phyloP scores from a whole-genome alignment of 495 filamentous ascomycete species.

The Stereocaulon alpinum region DNA sequence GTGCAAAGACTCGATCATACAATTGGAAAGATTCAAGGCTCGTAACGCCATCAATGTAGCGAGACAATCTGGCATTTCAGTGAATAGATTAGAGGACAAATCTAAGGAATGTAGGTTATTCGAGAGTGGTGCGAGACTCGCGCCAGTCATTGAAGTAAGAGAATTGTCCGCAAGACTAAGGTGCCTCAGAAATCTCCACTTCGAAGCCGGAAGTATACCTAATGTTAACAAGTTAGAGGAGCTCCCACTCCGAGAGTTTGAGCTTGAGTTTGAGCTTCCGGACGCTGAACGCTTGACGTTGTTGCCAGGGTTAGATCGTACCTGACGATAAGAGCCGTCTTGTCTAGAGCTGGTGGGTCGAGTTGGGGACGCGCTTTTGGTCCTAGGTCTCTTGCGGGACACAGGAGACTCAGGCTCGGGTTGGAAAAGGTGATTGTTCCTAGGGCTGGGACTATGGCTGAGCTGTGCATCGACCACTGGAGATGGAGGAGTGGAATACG shows the following conservation, averaged over 20 bases:
- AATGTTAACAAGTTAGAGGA: slow-evolving; percentile 59
- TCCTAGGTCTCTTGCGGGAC: slow-evolving; percentile 42
- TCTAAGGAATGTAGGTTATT: slow-evolving; percentile 84
- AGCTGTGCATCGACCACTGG: slow-evolving; percentile 44
- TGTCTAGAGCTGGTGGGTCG: slow-evolving; percentile 60
- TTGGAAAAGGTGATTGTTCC: slow-evolving; percentile 39
- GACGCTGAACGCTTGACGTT: slow-evolving; percentile 83
- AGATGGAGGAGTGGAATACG: slow-evolving; percentile 53
- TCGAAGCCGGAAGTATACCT: slow-evolving; percentile 62
- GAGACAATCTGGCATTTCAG: slow-evolving; percentile 81
- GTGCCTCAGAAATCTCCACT: slow-evolving; percentile 91
- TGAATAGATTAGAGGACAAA: slow-evolving; percentile 82
- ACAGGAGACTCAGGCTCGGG: slow-evolving; percentile 38
- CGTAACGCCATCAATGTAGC: slow-evolving; percentile 70
- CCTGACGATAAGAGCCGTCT: slow-evolving; percentile 49
- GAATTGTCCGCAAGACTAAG: slow-evolving; percentile 86
- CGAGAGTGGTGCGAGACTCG: slow-evolving; percentile 69
- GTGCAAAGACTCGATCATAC: slow-evolving; percentile 94
- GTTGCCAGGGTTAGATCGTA: slow-evolving; percentile 58
- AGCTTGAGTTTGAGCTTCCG: slow-evolving; percentile 84
- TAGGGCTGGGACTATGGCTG: slow-evolving; percentile 37
- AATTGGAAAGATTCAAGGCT: slow-evolving; percentile 84
- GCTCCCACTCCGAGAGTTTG: slow-evolving; percentile 58
- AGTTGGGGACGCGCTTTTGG: slow-evolving; percentile 65
- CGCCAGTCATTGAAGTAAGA: slow-evolving; percentile 62